Evolutionary conservation across 306 rosid genomes (phyloP).

Genomic region (Rosa chinensis): DNA sequence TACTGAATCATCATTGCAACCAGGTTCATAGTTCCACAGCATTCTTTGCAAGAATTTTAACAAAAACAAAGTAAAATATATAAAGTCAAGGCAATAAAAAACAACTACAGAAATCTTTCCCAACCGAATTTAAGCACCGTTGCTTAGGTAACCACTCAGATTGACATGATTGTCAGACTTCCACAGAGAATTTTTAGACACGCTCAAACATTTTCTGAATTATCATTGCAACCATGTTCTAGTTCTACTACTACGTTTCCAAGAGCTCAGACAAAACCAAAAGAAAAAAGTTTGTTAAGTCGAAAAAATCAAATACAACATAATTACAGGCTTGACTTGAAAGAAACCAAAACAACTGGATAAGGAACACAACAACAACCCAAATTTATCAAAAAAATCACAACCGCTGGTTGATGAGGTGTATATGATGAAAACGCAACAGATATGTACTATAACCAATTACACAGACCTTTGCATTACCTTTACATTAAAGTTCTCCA

Average conservation of each 20-base stretch:
- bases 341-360: background rate
- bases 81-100: too few relatives aligned
- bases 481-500: slow-evolving; percentile 34
- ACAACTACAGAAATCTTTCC: too few relatives aligned
- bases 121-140: too few relatives aligned
- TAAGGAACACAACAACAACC: background rate
- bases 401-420: background rate
- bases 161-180: too few relatives aligned
- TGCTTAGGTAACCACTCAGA: too few relatives aligned
- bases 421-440: background rate
- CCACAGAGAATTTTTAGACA: background rate
- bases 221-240: background rate
- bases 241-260: too few relatives aligned
- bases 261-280: background rate
- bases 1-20: slow-evolving; percentile 41
- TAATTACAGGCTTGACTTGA: background rate
- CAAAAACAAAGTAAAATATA: too few relatives aligned
- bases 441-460: background rate
- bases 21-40: background rate
- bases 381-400: background rate
- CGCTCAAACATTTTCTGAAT: background rate
- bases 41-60: background rate
- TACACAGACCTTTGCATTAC: slow-evolving; percentile 10
- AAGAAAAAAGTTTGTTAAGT: background rate
- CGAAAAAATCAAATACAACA: background rate